A percentile compares a stretch with the other conserved stretches of the same genome.
These are phyloP conservation scores for Fusarium zealandicum DNA, from an alignment of 2,329 filamentous ascomycete species.

Conservation along the genomic window DNA sequence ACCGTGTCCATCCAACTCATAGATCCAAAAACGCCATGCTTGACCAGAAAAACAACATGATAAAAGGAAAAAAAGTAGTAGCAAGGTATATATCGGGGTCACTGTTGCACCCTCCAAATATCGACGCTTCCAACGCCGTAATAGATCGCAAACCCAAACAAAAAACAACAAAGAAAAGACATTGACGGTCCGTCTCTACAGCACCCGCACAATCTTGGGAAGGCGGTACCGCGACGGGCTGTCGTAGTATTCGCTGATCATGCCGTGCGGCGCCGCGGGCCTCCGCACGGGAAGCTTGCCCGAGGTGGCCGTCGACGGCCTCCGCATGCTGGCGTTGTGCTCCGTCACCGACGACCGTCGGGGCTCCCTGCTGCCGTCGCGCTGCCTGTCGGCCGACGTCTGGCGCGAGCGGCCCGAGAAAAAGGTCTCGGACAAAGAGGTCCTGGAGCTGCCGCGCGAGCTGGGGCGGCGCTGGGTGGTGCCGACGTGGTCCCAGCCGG, in stretches of 20 bases:
- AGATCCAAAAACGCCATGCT: constrained; percentile 32
- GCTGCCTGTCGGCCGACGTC: constrained; percentile 24
- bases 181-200: constrained; percentile 1
- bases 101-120: constrained; percentile 2
- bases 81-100: constrained; percentile 16
- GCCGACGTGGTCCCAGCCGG: constrained; percentile 22
- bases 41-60: neutral
- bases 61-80: constrained; percentile 8
- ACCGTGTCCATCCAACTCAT: constrained; percentile 17
- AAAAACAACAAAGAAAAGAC: neutral
- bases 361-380: constrained; percentile 25
- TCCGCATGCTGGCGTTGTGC: constrained; percentile 9
- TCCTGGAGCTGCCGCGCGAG: constrained; percentile 28
- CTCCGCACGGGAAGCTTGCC: constrained; percentile 10
- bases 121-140: no score
- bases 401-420: constrained; percentile 27
- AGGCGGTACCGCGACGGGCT: constrained; percentile 34
- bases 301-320: constrained; percentile 3
- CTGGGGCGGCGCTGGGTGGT: constrained; percentile 11
- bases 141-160: neutral
- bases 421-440: constrained; percentile 26
- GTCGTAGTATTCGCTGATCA: constrained; percentile 37
- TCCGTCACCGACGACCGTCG: constrained; percentile 18
- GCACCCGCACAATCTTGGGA: constrained; percentile 33
- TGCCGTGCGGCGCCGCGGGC: constrained; percentile 21